Evolutionary conservation across 495 filamentous ascomycete species (phyloP).

Genomic region (Jackrogersella minutella): DNA sequence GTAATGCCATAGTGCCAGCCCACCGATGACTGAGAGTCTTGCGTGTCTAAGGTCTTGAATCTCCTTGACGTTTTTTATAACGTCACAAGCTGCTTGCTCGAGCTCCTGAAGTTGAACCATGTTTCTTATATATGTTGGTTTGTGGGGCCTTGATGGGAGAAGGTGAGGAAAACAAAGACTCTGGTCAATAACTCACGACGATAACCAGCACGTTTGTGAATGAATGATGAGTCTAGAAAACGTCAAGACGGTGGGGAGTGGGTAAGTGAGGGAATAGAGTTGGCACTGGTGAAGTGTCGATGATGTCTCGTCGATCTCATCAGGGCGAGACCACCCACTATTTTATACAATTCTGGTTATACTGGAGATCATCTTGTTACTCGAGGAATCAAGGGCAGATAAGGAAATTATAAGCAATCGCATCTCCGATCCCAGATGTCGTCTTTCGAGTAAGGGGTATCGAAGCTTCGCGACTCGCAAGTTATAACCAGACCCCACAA

Average conservation of each 20-base stretch:
- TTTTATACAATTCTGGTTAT: conserved; percentile 27
- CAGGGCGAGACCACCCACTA: background rate
- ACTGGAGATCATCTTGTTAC: conserved; percentile 6
- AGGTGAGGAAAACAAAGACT: background rate
- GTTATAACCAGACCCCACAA: conserved; percentile 12
- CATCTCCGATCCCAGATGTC: background rate
- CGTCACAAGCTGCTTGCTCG: conserved; percentile 36
- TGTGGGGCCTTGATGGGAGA: background rate
- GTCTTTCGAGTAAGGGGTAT: background rate
- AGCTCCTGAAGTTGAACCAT: conserved; percentile 34
- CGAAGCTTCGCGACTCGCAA: conserved; percentile 25
- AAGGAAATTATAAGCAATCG: background rate
- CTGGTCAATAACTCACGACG: background rate
- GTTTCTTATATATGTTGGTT: background rate
- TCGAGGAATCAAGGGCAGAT: background rate
- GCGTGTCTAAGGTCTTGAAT: conserved; percentile 39
- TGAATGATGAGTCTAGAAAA: background rate
- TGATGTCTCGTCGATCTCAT: conserved; percentile 2
- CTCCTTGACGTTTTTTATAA: conserved; percentile 42
- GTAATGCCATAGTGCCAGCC: conserved; percentile 39
- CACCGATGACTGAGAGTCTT: conserved; percentile 37
- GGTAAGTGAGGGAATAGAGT: conserved; percentile 25
- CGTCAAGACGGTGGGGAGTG: background rate
- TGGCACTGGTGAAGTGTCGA: conserved; percentile 3
- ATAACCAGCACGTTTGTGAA: conserved; percentile 7